Conservation (phyloP, 2,329 filamentous ascomycete genomes). For the Leptodontidium sp. region DNA sequence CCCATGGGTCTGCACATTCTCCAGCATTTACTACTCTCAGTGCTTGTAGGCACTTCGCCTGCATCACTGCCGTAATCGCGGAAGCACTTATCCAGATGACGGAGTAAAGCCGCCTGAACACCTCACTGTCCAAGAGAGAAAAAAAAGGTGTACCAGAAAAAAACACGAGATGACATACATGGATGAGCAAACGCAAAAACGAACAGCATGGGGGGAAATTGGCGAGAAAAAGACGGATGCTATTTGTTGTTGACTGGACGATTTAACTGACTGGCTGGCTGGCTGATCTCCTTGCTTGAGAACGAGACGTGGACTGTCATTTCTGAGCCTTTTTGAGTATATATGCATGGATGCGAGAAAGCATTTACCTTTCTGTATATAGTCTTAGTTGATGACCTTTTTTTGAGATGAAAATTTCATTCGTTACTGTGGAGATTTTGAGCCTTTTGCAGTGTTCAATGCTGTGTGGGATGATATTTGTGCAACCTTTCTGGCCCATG, state of each 20-base stretch:
- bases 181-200: constrained; percentile 3
- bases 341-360: constrained; percentile 7
- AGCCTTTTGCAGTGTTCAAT: not conserved
- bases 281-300: constrained; percentile 8
- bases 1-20: constrained; percentile 34
- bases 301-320: constrained; percentile 11
- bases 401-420: constrained; percentile 15
- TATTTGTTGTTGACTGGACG: too few relatives aligned
- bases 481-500: too few relatives aligned
- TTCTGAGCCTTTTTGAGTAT: constrained; percentile 8
- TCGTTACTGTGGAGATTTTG: constrained; percentile 10
- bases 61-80: not conserved
- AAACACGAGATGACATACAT: constrained; percentile 1
- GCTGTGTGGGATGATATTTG: not conserved
- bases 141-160: not conserved
- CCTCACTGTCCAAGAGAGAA: not conserved
- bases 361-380: constrained; percentile 14
- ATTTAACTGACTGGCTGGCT: not conserved
- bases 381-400: constrained; percentile 1
- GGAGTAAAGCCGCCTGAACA: not conserved
- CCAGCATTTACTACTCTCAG: constrained; percentile 50
- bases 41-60: constrained; percentile 43
- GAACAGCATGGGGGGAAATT: constrained; percentile 5
- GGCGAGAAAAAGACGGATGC: constrained; percentile 13
- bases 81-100: not conserved